Evolutionary conservation across 495 filamentous ascomycete species (phyloP).

Genomic region (Thermothielavioides terrestris): DNA sequence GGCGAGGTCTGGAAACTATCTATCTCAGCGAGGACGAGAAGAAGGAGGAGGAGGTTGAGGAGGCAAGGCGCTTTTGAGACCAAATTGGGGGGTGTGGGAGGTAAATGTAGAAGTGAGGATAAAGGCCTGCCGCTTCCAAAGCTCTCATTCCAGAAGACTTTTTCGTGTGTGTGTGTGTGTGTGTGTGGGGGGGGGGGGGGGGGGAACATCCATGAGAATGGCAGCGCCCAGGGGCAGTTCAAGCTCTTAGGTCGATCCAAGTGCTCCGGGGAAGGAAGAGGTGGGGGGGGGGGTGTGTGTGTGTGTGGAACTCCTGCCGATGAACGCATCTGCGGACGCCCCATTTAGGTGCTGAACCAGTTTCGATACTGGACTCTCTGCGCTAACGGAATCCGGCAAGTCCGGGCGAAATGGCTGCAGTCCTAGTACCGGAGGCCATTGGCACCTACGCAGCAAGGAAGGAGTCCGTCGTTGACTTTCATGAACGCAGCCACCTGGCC

Average conservation of each 20-base stretch:
- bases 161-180: too few species aligned
- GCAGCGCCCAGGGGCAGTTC: not conserved
- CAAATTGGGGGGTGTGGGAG: too few species aligned
- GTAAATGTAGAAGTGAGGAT: not conserved
- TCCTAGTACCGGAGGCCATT: not conserved
- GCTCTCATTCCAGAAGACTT: not conserved
- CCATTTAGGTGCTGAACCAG: constrained; percentile 38
- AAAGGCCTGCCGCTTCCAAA: not conserved
- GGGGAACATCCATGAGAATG: constrained; percentile 1
- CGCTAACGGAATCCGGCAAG: not conserved
- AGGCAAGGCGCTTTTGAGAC: too few species aligned
- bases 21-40: constrained; percentile 16
- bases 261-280: too few species aligned
- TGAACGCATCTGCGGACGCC: constrained; percentile 29
- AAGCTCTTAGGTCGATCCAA: not conserved
- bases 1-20: constrained; percentile 9
- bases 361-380: constrained; percentile 36
- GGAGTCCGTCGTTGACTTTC: constrained; percentile 19
- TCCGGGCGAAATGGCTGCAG: too few species aligned
- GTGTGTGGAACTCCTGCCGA: too few species aligned
- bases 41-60: not conserved
- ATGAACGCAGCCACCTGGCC: constrained; percentile 23
- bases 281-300: too few species aligned
- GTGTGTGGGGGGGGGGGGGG: too few species aligned
- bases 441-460: constrained; percentile 33